Percentiles rank a stretch among this genome's conserved stretches.
These are phyloP conservation scores for Proliferodiscus dingleyae DNA, from an alignment of 2,329 filamentous ascomycete genomes.

Conservation along the genomic window DNA sequence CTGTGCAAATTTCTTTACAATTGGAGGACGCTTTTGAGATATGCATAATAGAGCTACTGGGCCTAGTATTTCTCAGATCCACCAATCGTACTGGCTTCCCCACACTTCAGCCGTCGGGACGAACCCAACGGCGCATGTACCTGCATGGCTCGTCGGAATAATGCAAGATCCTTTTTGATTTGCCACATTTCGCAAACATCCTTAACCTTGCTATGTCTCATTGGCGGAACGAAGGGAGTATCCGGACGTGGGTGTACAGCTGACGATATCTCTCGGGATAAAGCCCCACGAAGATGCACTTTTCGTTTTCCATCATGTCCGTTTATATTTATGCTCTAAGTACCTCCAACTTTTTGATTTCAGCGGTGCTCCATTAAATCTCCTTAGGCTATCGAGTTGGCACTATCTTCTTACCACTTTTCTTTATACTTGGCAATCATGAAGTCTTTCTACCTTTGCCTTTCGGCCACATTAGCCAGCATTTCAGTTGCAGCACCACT, in stretches of 20 bases:
- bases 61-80: neutral
- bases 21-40: neutral
- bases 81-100: conserved; percentile 1
- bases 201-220: neutral
- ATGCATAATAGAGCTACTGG: neutral
- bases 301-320: neutral
- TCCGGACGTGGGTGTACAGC: neutral
- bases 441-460: conserved; percentile 12
- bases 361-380: neutral
- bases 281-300: neutral
- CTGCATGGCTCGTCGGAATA: neutral
- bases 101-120: conserved; percentile 1
- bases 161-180: neutral
- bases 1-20: neutral
- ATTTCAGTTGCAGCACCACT: conserved; percentile 18
- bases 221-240: neutral
- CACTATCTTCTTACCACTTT: neutral
- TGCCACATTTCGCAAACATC: neutral
- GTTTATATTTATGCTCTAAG: neutral
- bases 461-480: conserved; percentile 21
- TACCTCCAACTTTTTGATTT: neutral
- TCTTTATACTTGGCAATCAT: conserved; percentile 6
- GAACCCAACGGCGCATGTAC: neutral
- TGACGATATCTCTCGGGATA: neutral
- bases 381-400: neutral